Base-by-base conservation (phyloP, 2,329 filamentous ascomycete genomes). In the Fusarium redolens region DNA sequence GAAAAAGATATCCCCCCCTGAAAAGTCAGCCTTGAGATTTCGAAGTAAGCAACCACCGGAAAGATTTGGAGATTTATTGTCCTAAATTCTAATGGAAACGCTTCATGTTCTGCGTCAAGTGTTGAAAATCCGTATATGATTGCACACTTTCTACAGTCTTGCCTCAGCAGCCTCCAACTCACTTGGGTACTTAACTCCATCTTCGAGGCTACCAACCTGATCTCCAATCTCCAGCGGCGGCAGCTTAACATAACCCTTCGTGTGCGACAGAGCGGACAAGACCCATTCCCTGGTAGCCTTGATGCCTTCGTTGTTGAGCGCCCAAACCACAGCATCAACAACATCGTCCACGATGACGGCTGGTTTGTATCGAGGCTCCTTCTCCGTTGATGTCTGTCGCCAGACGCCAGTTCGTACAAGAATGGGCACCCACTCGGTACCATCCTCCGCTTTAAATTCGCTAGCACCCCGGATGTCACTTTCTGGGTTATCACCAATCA, bases 401-500 rank as follows among this genome's bases (percentile, higher is more conserved):
- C 92, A 97, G 2, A 97, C 94, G 0, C 95, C 95, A 13, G 93
- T 97, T 74, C 90, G 87, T 33, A 97, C 92, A 65, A 97, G 83
- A 22, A 97, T 88, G 47, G 92, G 92, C 44, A 87, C 84, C 95
- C 95, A 97, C 65, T 90, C 85, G n/a, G 90, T 93, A 13, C 91
- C 92, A 63, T 87, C 82, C 7, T 87, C 84, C 70, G 92, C 93
- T 48, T 84, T 78, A 78, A 92, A 97, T 50, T 88, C 87, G 79
- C 97, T 97, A 25, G 94, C 95, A 10, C 96, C 96, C 9, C 90
- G 86, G 73, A 99, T 97, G 80, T 99, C 96, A 75, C 93, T 96
- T 79, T 94, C 94, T 9, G 93, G 93, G 78, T 96, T 96, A 78
- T 96, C 93, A 10, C 96, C 96, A 45, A 98, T 89, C 96, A 98